Evolutionary conservation across 2,329 filamentous ascomycete species (phyloP).

Genomic region (Cytospora piceicola): DNA sequence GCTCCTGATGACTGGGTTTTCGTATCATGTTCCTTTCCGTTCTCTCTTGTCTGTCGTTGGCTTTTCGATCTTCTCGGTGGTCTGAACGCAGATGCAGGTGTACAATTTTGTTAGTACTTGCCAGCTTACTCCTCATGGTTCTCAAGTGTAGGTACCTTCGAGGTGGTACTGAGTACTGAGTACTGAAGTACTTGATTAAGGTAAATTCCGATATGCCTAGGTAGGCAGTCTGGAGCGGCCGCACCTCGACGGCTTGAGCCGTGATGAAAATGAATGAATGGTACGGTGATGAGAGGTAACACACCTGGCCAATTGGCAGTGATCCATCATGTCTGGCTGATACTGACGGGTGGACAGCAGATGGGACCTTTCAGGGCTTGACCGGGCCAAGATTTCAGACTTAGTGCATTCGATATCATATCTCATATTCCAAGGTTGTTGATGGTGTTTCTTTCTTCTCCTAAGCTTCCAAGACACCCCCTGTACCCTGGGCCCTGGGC

Average conservation of each 20-base stretch:
- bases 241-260: not conserved
- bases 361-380: not conserved
- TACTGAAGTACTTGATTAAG: too few relatives aligned
- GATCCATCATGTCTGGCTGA: not conserved
- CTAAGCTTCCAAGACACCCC: too few relatives aligned
- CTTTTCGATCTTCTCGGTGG: not conserved
- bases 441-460: not conserved
- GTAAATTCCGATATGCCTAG: not conserved
- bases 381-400: not conserved
- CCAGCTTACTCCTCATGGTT: too few relatives aligned
- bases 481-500: not conserved
- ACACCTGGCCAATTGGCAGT: conserved; percentile 13
- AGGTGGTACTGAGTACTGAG: not conserved
- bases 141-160: not conserved
- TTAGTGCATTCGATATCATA: conserved; percentile 1
- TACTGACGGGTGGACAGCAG: conserved; percentile 4
- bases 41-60: not conserved
- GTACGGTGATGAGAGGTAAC: conserved; percentile 9
- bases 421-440: not conserved
- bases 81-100: too few relatives aligned
- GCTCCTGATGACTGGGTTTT: too few relatives aligned
- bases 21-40: not conserved
- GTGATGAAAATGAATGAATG: conserved; percentile 7
- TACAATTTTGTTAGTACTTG: too few relatives aligned
- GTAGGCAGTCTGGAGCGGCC: not conserved